Evolutionary conservation across 768 basidiomycete genomes (phyloP), one percentile per base, ranked within the genome.

Genomic region (Lactifluus piperatus): DNA sequence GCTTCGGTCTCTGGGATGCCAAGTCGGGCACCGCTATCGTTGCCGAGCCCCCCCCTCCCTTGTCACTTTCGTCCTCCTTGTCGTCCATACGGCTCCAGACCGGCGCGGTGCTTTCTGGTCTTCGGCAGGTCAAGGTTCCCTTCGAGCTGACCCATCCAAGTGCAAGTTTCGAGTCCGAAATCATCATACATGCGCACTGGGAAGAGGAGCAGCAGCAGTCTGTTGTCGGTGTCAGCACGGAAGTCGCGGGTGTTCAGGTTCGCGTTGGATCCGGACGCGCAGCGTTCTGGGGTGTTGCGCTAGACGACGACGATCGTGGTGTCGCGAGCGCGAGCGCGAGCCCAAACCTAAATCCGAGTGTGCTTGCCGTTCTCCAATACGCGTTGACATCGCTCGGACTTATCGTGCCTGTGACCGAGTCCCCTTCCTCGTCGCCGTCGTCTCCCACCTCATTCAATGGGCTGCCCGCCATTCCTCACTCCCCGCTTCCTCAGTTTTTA

Each of bases 401-500:
- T 79, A 22, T 51, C 73, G 8, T 72, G 82, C 8, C 54, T 52
- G 8, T 32, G 22, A n/a, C 43, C 9, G n/a, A 41, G n/a, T 20
- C 41, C 18, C 9, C 39, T 4, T 5, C 43, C 9, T 11, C 20
- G 11, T 13, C 41, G 5, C 6, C 39, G n/a, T 43, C 8, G 14
- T 20, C 52, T 13, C 32, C 29, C 37, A 8, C 20, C 26, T 30
- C 77, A 81, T 8, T 41, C 7, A 20, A 9, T 20, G 22, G 2
- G 22, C 14, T 44, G 22, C 1, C 81, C 81, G 20, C 58, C 2
- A 44, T 54, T 6, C 59, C 63, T 3, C 53, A 51, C 5, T 62
- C 67, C 64, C 73, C 51, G 16, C 79, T 84, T 11, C 87, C 86
- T 1, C 82, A 83, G 64, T 81, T 83, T 67, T 75, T 83, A 45